phyloP scores from a whole-genome alignment of 805 yeast genomes.

The Zygosaccharomyces kombuchaensis region DNA sequence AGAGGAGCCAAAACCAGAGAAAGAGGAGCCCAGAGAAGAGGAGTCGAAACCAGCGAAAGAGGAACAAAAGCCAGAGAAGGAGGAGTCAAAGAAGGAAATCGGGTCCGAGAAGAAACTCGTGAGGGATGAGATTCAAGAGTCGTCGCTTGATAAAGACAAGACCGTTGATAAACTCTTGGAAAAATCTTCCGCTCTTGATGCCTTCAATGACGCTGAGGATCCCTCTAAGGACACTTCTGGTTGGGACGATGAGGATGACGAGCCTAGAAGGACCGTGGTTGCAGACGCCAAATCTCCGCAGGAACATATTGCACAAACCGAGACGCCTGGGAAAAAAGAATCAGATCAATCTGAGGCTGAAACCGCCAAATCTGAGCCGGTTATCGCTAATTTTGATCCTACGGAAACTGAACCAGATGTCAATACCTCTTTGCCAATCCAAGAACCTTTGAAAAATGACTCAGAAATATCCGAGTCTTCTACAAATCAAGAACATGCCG shows the following conservation, averaged over 20 bases:
- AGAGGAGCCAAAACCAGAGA: constrained; percentile 24
- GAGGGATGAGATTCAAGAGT: constrained; percentile 11
- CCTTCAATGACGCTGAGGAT: constrained; percentile 33
- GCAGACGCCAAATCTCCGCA: constrained; percentile 10
- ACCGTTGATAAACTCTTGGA: constrained; percentile 30
- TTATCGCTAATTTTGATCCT: constrained; percentile 5
- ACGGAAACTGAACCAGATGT: neutral
- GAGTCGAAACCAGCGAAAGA: constrained; percentile 18
- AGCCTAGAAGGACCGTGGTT: constrained; percentile 12
- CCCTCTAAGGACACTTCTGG: constrained; percentile 32
- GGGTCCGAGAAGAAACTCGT: constrained; percentile 18
- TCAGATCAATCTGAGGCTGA: constrained; percentile 3
- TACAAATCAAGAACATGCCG: constrained; percentile 5
- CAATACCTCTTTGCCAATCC: neutral
- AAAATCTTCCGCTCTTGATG: constrained; percentile 31
- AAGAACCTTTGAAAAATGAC: neutral
- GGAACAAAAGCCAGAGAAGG: constrained; percentile 18
- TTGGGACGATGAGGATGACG: constrained; percentile 35
- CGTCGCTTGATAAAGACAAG: constrained; percentile 20
- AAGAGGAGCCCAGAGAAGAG: constrained; percentile 9
- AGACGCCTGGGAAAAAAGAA: constrained; percentile 14
- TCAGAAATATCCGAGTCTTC: neutral
- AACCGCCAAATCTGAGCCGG: constrained; percentile 6
- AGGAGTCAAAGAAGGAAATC: constrained; percentile 17
- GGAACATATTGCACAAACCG: neutral